A percentile compares a stretch with the other conserved stretches of the same genome.
Conservation (phyloP, 140 eudicot genomes). For the Ambrosia hybrid region DNA sequence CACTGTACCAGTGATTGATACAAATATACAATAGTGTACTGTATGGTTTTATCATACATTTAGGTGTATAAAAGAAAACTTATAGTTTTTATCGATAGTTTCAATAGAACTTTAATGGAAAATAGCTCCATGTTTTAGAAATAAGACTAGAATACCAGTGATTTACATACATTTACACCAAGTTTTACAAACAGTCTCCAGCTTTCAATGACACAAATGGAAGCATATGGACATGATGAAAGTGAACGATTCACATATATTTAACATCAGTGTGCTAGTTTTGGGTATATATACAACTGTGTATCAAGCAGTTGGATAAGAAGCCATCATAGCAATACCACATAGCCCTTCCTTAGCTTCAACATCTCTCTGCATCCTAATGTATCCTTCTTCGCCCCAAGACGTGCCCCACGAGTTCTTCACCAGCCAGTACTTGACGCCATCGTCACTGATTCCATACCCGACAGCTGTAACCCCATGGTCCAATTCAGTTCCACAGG, state of each 20-base stretch:
- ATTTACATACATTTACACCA: background rate
- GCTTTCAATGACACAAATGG: background rate
- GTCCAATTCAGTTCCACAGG: slow-evolving; percentile 30
- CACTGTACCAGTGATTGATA: no score
- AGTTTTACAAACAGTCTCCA: background rate
- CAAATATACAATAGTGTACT: no score
- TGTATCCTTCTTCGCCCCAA: slow-evolving; percentile 40
- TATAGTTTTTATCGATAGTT: no score
- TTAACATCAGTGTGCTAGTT: background rate
- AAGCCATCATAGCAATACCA: slow-evolving; percentile 37
- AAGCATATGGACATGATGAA: background rate
- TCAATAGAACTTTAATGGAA: no score
- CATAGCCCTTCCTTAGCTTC: slow-evolving; percentile 25
- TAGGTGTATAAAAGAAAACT: no score
- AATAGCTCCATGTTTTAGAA: no score
- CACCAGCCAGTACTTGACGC: slow-evolving; percentile 26
- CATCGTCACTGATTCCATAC: slow-evolving; percentile 28
- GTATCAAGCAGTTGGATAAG: slow-evolving; percentile 27
- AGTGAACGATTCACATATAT: no score
- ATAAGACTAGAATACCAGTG: background rate
- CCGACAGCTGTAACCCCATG: slow-evolving; percentile 41
- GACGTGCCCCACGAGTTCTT: slow-evolving; percentile 37
- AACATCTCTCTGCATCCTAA: slow-evolving; percentile 33
- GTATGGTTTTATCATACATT: no score
- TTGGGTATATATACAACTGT: background rate